Evolutionary conservation across 352 stramenopile genomes (phyloP), one percentile per base, ranked within the genome.

Genomic region (Phytophthora brassicae): DNA sequence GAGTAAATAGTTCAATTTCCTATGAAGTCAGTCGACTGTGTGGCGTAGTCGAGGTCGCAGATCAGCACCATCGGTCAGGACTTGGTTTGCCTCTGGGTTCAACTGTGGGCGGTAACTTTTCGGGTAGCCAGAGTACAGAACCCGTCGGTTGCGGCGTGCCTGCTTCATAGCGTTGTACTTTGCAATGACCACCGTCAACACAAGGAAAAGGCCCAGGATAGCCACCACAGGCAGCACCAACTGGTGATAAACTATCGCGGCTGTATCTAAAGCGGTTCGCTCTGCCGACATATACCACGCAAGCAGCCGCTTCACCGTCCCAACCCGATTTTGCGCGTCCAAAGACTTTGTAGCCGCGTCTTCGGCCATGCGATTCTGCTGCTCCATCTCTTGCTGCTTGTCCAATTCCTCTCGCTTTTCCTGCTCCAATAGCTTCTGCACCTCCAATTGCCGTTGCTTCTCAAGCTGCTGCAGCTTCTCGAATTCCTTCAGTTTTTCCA

Each of bases 61-160:
- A 24, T 44, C 46, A 16, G 16, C 8, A 9, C 4, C 47, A 41
- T 63, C 48, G 16, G 13, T 16, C 3, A 36, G 0, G 2, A 23
- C 24, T 23, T 13, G 12, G 7, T 55, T 62, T 12, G 36, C 14
- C 26, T 56, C 39, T 35, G 53, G 52, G 24, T 64, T 67, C 23
- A 19, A n/a, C 38, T 74, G 65, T 29, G 24, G 42, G 4, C 39
- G 55, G 38, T 70, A 68, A 13, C 45, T 73, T 52, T 58, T 70
- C 16, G 68, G 64, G 31, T 76, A 76, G 41, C 56, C 56, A 16
- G 68, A 76, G 24, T 76, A 76, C 42, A 76, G 6, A 3, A 76
- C 60, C 4, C 68, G 64, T 24, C 29, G 56, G 26, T 64, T 70
- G 51, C 60, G 68, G 28, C 42, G 49, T 23, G 54, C 51, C 33